A percentile compares a stretch with the other conserved stretches of the same genome.
Conservation (phyloP, 257 asterid species). For the Petunia axillaris region DNA sequence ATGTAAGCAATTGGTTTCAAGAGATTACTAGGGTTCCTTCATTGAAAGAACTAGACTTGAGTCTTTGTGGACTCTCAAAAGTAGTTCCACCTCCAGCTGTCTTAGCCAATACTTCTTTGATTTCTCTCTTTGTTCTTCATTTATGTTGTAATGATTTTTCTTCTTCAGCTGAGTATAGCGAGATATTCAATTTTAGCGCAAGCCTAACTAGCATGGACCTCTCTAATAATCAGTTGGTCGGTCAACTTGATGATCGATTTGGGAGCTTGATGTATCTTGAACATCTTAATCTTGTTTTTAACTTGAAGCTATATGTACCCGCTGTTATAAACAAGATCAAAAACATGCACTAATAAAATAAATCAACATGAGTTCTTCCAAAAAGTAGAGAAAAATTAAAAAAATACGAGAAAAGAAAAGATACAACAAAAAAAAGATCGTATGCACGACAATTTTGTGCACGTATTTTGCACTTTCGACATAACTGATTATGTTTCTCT, state of each 20-base stretch:
- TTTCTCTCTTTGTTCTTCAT: slow-evolving; percentile 28
- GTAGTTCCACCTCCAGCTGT: background rate
- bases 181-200: slow-evolving; percentile 29
- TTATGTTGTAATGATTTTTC: slow-evolving; percentile 18
- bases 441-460: no score
- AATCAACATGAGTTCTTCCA: no score
- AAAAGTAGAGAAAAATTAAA: no score
- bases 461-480: no score
- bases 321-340: no score
- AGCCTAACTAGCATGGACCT: slow-evolving; percentile 23
- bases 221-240: background rate
- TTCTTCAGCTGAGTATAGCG: background rate
- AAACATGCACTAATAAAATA: no score
- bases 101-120: slow-evolving; percentile 24
- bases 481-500: no score
- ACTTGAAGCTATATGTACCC: background rate
- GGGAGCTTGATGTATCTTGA: slow-evolving; percentile 14
- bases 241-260: background rate
- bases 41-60: background rate
- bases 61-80: slow-evolving; percentile 5
- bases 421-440: no score
- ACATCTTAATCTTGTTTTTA: background rate
- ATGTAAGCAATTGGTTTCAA: slow-evolving; percentile 8
- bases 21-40: slow-evolving; percentile 15
- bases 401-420: no score